Evolutionary conservation across 371 early-diverging fungal species (phyloP).

Genomic region (Catenaria anguillulae): DNA sequence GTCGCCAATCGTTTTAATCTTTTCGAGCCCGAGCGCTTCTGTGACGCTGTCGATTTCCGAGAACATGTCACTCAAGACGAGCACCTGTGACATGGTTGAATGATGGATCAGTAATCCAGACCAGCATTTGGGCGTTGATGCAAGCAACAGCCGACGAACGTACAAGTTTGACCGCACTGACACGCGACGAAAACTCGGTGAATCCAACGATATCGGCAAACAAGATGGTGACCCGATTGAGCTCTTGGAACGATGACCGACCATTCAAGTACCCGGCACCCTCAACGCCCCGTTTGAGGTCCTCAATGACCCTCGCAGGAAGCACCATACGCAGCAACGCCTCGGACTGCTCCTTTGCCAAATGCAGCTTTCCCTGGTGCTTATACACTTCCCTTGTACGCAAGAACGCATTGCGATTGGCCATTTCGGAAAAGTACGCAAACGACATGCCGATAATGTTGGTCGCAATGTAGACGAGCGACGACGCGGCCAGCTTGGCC

Average conservation of each 20-base stretch:
- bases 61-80: constrained; percentile 5
- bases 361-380: constrained; percentile 1
- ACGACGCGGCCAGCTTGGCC: not conserved
- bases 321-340: constrained; percentile 5
- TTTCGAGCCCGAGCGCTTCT: constrained; percentile 8
- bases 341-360: constrained; percentile 1
- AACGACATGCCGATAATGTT: constrained; percentile 3
- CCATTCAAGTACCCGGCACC: not conserved
- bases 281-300: not conserved
- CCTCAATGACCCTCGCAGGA: not conserved
- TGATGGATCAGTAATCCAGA: not conserved
- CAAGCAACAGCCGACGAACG: not conserved
- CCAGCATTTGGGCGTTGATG: not conserved
- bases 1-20: constrained; percentile 13
- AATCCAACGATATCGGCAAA: constrained; percentile 13
- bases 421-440: not conserved
- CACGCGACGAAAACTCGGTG: constrained; percentile 5
- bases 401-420: constrained; percentile 1
- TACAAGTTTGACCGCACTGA: constrained; percentile 6
- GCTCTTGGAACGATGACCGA: not conserved
- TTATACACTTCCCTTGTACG: not conserved
- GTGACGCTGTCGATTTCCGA: constrained; percentile 3
- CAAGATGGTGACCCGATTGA: constrained; percentile 9
- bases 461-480: not conserved
- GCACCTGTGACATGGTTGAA: no score